These are phyloP conservation scores for Verticillium albo-atrum DNA, from an alignment of 2,329 filamentous ascomycete species.

Conservation along the genomic window DNA sequence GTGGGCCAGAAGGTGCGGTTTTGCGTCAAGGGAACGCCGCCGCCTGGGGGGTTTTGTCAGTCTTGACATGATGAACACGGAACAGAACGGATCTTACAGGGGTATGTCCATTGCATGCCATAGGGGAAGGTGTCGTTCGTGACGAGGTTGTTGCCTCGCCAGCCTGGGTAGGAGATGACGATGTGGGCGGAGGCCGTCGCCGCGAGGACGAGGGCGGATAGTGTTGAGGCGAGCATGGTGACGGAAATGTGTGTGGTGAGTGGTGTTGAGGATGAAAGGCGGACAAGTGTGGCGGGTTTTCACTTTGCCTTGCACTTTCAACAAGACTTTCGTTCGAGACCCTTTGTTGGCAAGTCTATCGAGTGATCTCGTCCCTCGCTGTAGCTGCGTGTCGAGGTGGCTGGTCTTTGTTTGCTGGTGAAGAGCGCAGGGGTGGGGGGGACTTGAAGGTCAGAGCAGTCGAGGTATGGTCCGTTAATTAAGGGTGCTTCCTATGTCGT, in stretches of 20 bases:
- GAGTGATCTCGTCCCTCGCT: neutral
- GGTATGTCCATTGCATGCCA: slow-evolving; percentile 94
- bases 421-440: neutral
- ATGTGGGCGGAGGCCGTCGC: slow-evolving; percentile 62
- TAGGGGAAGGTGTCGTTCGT: slow-evolving; percentile 77
- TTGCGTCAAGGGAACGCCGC: slow-evolving; percentile 68
- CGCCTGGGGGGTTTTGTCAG: slow-evolving; percentile 55
- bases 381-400: neutral
- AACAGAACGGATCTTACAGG: slow-evolving; percentile 58
- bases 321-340: neutral
- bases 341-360: neutral
- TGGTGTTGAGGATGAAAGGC: neutral
- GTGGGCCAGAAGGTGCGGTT: slow-evolving; percentile 94
- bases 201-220: slow-evolving; percentile 39
- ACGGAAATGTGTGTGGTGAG: slow-evolving; percentile 3
- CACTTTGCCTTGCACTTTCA: neutral
- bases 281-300: neutral
- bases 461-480: neutral
- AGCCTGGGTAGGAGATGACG: slow-evolving; percentile 83
- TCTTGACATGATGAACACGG: neutral
- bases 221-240: slow-evolving; percentile 43
- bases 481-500: neutral
- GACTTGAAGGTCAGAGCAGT: neutral
- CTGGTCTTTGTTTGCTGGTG: neutral
- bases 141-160: slow-evolving; percentile 80